These are phyloP conservation scores for Afroboletus lepidellus DNA, from an alignment of 1,284 basidiomycete genomes.

Conservation along the genomic window DNA sequence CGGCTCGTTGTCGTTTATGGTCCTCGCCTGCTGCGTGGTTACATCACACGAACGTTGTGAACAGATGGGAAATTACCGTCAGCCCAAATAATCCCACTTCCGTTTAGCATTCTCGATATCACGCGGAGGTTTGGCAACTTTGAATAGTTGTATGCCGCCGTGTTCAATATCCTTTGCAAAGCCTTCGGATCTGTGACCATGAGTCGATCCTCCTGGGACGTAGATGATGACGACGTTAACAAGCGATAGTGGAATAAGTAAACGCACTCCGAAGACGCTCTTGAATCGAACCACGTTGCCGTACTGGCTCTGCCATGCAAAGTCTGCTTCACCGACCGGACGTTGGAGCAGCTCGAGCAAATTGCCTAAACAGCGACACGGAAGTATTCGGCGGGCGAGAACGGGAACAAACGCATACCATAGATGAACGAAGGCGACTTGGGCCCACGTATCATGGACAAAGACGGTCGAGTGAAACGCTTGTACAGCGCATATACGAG, in stretches of 20 bases:
- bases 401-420: background rate
- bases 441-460: background rate
- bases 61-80: background rate
- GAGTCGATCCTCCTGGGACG: background rate
- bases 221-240: too few relatives aligned
- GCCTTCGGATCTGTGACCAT: background rate
- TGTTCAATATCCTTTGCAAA: background rate
- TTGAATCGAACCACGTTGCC: background rate
- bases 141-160: background rate
- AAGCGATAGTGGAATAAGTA: background rate
- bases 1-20: background rate
- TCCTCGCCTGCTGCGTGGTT: too few relatives aligned
- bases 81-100: background rate
- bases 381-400: background rate
- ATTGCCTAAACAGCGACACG: background rate
- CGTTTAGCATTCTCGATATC: background rate
- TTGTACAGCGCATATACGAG: background rate
- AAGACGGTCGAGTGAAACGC: background rate
- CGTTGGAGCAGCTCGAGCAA: background rate
- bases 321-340: background rate
- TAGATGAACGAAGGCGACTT: background rate
- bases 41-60: background rate
- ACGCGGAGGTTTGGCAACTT: background rate
- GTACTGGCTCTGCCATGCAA: background rate
- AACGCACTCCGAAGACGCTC: background rate